Evolutionary conservation across 2,329 filamentous ascomycete species (phyloP).

Genomic region (Sarocladiaceae sp.): DNA sequence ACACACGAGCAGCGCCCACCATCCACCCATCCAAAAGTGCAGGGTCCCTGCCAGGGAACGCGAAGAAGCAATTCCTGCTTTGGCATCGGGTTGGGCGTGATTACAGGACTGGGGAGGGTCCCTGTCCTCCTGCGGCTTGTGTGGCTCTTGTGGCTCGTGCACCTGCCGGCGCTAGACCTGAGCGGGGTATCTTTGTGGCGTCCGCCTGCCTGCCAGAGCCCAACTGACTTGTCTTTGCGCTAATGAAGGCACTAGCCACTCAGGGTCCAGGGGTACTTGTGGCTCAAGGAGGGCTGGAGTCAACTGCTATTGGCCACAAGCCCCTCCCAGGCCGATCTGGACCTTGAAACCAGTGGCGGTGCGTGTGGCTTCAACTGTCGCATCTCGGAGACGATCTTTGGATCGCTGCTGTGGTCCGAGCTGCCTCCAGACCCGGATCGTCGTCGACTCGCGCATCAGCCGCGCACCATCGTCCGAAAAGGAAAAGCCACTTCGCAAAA

Average conservation of each 20-base stretch:
- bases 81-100: too few species aligned
- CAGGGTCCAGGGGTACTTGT: background rate
- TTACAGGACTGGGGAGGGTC: conserved; percentile 7
- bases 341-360: conserved; percentile 9
- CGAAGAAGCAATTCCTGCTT: conserved; percentile 7
- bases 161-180: conserved; percentile 4
- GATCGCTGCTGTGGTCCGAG: background rate
- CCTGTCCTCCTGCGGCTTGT: too few species aligned
- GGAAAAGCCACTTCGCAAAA: conserved; percentile 1
- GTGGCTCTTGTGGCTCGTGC: conserved; percentile 7
- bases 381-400: conserved; percentile 5
- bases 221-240: too few species aligned
- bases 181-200: conserved; percentile 6
- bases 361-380: background rate
- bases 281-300: background rate
- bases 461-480: conserved; percentile 2
- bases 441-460: conserved; percentile 1
- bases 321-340: conserved; percentile 5
- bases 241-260: background rate
- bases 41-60: conserved; percentile 9
- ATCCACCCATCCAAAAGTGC: conserved; percentile 7
- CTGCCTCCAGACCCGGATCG: conserved; percentile 5
- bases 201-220: too few species aligned
- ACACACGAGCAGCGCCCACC: conserved; percentile 5
- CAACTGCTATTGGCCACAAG: background rate